Conservation (phyloP, 495 filamentous ascomycete genomes). For the Xylaria sp. region DNA sequence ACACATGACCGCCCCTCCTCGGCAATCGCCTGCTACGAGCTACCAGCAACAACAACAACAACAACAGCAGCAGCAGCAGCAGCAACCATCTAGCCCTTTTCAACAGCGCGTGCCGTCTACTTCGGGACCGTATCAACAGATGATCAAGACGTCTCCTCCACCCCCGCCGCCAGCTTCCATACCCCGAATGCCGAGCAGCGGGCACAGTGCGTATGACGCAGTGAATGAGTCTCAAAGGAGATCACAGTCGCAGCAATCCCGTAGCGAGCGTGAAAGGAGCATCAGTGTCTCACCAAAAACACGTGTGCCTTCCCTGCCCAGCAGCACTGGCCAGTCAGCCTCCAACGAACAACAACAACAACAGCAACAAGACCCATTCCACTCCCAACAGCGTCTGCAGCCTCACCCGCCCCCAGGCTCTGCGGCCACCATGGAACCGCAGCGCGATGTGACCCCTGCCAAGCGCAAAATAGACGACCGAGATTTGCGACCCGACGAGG, state of each 20-base stretch:
- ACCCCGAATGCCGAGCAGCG: slow-evolving; percentile 55
- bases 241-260: slow-evolving; percentile 52
- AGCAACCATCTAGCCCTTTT: slow-evolving; percentile 61
- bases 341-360: slow-evolving; percentile 46
- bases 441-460: slow-evolving; percentile 47
- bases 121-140: slow-evolving; percentile 42
- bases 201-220: slow-evolving; percentile 50
- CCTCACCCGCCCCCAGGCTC: slow-evolving; percentile 29
- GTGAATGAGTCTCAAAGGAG: slow-evolving; percentile 42
- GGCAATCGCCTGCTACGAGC: slow-evolving; percentile 45
- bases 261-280: slow-evolving; percentile 64
- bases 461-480: slow-evolving; percentile 64
- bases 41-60: slow-evolving; percentile 32
- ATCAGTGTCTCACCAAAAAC: slow-evolving; percentile 72
- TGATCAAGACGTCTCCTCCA: slow-evolving; percentile 46
- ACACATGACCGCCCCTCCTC: slow-evolving; percentile 50
- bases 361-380: slow-evolving; percentile 46
- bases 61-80: slow-evolving; percentile 5
- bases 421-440: slow-evolving; percentile 42
- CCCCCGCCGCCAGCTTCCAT: slow-evolving; percentile 48
- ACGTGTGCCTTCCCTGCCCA: slow-evolving; percentile 58
- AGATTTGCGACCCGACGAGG: slow-evolving; percentile 51
- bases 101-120: slow-evolving; percentile 54
- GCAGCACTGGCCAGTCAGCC: slow-evolving; percentile 50
- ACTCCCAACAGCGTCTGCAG: slow-evolving; percentile 41